Evolutionary conservation across 352 stramenopile species (phyloP).

Genomic region (Globisporangium nodosum): DNA sequence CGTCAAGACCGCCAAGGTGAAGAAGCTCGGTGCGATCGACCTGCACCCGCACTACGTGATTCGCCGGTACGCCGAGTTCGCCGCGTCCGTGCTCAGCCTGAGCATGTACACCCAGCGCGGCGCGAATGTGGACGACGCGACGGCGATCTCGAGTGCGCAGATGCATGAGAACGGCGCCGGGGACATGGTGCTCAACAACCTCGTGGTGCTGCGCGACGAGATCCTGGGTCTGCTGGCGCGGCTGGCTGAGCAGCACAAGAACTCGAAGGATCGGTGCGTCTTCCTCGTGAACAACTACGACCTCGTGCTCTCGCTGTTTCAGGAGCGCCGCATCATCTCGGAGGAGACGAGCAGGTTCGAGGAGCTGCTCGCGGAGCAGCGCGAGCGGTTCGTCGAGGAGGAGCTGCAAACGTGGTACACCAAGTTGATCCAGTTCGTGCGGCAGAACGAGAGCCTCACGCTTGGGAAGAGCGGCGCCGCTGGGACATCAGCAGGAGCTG

Average conservation of each 20-base stretch:
- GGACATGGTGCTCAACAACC: constrained; percentile 94
- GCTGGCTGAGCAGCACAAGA: constrained; percentile 89
- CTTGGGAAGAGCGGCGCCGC: constrained; percentile 19
- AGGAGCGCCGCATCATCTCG: constrained; percentile 90
- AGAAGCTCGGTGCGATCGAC: constrained; percentile 91
- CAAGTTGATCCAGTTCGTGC: constrained; percentile 97
- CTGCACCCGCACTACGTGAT: constrained; percentile 97
- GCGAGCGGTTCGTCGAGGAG: constrained; percentile 97
- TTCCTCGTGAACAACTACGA: constrained; percentile 99
- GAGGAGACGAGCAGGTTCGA: constrained; percentile 95
- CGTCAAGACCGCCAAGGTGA: constrained; percentile 81
- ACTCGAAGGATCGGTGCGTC: constrained; percentile 92
- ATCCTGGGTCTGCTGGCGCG: constrained; percentile 75
- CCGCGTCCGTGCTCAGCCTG: constrained; percentile 93
- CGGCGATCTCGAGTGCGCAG: constrained; percentile 46
- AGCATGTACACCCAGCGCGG: constrained; percentile 60
- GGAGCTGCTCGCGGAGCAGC: constrained; percentile 89
- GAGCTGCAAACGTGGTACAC: constrained; percentile 92
- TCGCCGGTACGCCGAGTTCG: constrained; percentile 95
- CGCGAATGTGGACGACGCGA: constrained; percentile 20
- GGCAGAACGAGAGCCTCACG: constrained; percentile 89
- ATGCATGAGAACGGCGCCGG: constrained; percentile 80
- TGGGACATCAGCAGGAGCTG: not conserved
- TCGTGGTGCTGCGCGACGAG: constrained; percentile 79
- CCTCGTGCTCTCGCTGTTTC: constrained; percentile 93